Conservation (phyloP, 441 rosid genomes). For the Erodium trifolium region DNA sequence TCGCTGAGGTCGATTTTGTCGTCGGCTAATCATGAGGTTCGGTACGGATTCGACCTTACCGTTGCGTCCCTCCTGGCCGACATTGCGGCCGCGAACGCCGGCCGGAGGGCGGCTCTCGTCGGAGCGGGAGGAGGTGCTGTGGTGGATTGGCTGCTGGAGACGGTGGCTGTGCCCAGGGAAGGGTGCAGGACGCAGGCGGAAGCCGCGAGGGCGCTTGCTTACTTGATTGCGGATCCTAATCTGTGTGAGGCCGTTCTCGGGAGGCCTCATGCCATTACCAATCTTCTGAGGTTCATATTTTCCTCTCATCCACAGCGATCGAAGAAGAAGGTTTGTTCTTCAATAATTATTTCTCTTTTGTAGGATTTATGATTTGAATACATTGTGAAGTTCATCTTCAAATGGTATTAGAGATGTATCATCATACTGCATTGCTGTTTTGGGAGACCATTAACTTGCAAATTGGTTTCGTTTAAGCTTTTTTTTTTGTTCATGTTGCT, state of each 20-base stretch:
- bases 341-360: too few species aligned
- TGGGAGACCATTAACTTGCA: too few species aligned
- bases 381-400: too few species aligned
- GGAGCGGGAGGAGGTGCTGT: conserved; percentile 82
- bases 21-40: conserved; percentile 83
- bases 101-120: conserved; percentile 71
- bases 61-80: conserved; percentile 88
- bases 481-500: too few species aligned
- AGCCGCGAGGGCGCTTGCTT: conserved; percentile 90
- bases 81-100: conserved; percentile 68
- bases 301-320: conserved; percentile 62
- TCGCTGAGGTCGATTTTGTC: conserved; percentile 80
- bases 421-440: too few species aligned
- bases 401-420: too few species aligned
- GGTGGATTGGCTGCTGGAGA: conserved; percentile 88
- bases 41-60: conserved; percentile 76
- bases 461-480: too few species aligned
- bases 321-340: conserved; percentile 41
- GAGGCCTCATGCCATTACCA: conserved; percentile 74
- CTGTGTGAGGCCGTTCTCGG: conserved; percentile 65
- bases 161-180: conserved; percentile 49
- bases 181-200: conserved; percentile 77
- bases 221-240: conserved; percentile 71
- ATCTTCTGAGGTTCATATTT: conserved; percentile 72
- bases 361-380: too few species aligned